Conservation (phyloP, 345 rosid genomes). For the Syzygium oleosum region DNA sequence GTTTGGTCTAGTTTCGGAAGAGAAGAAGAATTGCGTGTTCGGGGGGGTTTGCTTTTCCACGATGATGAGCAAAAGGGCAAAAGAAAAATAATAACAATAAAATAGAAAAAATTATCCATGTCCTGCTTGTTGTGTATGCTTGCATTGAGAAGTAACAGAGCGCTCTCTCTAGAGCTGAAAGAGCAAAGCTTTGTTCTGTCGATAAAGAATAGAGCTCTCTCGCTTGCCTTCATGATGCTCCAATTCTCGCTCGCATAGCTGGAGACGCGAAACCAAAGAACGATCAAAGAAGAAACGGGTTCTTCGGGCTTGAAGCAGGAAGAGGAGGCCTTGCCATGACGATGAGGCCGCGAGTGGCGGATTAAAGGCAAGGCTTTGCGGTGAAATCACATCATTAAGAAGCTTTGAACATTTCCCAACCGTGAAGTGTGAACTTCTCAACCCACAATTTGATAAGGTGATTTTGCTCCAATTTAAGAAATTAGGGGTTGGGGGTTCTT, state of each 20-base stretch:
- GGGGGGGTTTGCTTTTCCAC: conserved; percentile 2
- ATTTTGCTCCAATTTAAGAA: background rate
- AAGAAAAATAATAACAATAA: background rate
- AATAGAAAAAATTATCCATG: background rate
- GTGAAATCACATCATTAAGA: no score
- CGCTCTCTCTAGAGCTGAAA: background rate
- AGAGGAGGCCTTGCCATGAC: no score
- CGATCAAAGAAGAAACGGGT: background rate
- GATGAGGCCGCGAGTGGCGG: no score
- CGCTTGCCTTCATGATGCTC: background rate
- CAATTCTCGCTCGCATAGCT: background rate
- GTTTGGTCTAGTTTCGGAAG: background rate
- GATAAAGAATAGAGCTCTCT: background rate
- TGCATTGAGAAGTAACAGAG: background rate
- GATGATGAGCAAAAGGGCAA: background rate
- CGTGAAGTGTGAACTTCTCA: no score
- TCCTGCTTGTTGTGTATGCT: background rate
- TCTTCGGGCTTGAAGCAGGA: no score
- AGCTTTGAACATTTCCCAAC: no score
- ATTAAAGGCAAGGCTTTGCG: no score
- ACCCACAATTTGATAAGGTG: no score
- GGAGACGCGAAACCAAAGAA: background rate
- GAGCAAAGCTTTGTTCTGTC: background rate
- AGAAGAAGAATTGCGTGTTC: conserved; percentile 2
- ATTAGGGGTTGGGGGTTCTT: background rate